Evolutionary conservation across 371 early-diverging fungal species (phyloP).

Genomic region (Mortierella sp.): DNA sequence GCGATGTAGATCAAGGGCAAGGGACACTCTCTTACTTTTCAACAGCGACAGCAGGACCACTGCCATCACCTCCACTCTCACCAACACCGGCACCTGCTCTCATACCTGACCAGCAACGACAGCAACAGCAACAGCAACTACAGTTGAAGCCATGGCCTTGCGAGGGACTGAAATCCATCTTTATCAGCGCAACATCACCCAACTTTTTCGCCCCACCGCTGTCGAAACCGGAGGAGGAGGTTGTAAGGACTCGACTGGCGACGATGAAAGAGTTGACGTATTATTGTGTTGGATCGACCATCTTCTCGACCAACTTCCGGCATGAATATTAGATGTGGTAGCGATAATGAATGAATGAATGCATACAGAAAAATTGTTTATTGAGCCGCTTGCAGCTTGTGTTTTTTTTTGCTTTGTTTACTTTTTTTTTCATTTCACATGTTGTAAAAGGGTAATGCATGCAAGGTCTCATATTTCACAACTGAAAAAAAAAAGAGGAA

Average conservation of each 20-base stretch:
- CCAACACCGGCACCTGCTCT: neutral
- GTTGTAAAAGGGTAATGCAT: neutral
- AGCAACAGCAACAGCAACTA: neutral
- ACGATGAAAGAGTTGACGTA: neutral
- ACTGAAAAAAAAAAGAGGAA: neutral
- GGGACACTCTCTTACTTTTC: neutral
- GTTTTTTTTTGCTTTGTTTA: neutral
- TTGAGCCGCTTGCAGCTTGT: neutral
- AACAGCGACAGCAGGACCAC: neutral
- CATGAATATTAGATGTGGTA: neutral
- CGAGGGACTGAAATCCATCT: neutral
- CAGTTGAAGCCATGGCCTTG: neutral
- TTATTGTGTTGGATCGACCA: slow-evolving; percentile 6
- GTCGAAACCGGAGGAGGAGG: neutral
- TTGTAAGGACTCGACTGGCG: neutral
- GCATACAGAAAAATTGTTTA: neutral
- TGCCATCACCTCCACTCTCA: neutral
- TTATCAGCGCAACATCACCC: slow-evolving; percentile 1
- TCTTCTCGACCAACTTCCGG: neutral
- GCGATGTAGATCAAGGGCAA: neutral
- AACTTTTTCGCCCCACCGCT: neutral
- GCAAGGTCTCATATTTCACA: neutral
- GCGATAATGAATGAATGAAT: neutral
- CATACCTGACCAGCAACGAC: neutral
- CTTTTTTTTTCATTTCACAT: neutral